phyloP scores from a whole-genome alignment of 352 stramenopile genomes.

The Paralagenidium karlingii region DNA sequence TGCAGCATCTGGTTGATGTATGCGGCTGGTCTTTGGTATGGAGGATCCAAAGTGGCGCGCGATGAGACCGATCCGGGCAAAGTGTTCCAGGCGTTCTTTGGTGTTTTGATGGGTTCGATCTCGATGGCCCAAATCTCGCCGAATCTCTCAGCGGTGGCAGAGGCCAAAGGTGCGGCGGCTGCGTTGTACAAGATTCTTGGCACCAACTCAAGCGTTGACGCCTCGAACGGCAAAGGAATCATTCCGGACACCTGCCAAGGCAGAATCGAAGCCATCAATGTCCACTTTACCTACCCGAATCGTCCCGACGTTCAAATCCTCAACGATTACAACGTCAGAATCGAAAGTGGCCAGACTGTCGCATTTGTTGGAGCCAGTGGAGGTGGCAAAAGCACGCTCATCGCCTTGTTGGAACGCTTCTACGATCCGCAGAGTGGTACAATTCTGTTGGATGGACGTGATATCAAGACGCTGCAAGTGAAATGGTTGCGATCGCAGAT shows the following conservation, averaged over 20 bases:
- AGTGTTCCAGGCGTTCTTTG: conserved; percentile 17
- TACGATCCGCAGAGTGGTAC: conserved; percentile 70
- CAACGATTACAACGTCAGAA: conserved; percentile 17
- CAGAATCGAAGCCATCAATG: conserved; percentile 2
- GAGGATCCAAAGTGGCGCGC: conserved; percentile 12
- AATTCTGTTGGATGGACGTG: conserved; percentile 68
- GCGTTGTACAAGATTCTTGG: conserved; percentile 8
- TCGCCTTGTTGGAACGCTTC: conserved; percentile 70
- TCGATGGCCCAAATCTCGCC: conserved; percentile 15
- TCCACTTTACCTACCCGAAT: conserved; percentile 10
- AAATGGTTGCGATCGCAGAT: conserved; percentile 21
- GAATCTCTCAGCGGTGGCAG: conserved; percentile 11
- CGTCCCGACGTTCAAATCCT: conserved; percentile 13
- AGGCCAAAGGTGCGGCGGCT: conserved; percentile 6
- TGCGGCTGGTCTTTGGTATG: conserved; percentile 18
- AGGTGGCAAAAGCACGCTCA: conserved; percentile 27
- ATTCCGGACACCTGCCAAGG: conserved; percentile 5
- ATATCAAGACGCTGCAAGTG: conserved; percentile 71
- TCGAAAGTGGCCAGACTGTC: conserved; percentile 16
- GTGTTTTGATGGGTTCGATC: conserved; percentile 13
- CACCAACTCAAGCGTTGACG: conserved; percentile 5
- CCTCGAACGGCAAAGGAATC: background rate
- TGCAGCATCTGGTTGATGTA: conserved; percentile 18
- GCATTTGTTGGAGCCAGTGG: conserved; percentile 17
- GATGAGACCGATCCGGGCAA: conserved; percentile 10